A percentile compares a stretch with the other conserved stretches of the same genome.
These are phyloP conservation scores for Eucalyptus polybractea DNA, from an alignment of 345 rosid species.

Conservation along the genomic window DNA sequence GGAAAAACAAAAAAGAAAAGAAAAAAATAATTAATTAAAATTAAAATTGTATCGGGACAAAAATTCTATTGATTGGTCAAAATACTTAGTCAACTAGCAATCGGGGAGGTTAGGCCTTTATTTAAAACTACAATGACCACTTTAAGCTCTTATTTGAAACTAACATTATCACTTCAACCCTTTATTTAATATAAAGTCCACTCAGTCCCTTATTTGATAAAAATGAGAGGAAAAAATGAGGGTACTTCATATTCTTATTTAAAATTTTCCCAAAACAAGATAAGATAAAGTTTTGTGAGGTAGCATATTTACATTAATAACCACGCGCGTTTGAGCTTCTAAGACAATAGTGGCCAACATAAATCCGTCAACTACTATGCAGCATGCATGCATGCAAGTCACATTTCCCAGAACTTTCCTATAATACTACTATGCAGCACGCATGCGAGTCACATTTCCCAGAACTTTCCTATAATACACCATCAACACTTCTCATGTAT, in stretches of 20 bases:
- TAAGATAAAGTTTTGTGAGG: background rate
- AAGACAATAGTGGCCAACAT: background rate
- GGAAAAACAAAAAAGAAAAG: rapidly evolving
- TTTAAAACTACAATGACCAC: too few species aligned
- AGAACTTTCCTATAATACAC: background rate
- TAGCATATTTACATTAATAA: background rate
- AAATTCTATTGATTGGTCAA: too few species aligned
- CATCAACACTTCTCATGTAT: background rate
- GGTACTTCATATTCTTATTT: too few species aligned
- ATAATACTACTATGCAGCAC: background rate
- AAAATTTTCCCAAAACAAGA: too few species aligned
- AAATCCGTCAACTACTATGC: background rate
- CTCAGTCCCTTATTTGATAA: rapidly evolving
- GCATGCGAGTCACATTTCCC: background rate
- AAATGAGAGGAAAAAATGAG: too few species aligned
- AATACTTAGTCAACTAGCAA: too few species aligned
- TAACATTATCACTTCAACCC: too few species aligned
- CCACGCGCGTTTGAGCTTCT: background rate
- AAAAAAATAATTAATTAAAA: too few species aligned
- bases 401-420: background rate
- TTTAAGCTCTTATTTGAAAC: too few species aligned
- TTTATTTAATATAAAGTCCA: too few species aligned
- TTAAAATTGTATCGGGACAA: too few species aligned
- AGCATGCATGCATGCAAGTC: background rate
- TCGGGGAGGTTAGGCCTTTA: rapidly evolving